Base-by-base conservation (phyloP, 2,329 filamentous ascomycete species). In the Nemania abortiva region DNA sequence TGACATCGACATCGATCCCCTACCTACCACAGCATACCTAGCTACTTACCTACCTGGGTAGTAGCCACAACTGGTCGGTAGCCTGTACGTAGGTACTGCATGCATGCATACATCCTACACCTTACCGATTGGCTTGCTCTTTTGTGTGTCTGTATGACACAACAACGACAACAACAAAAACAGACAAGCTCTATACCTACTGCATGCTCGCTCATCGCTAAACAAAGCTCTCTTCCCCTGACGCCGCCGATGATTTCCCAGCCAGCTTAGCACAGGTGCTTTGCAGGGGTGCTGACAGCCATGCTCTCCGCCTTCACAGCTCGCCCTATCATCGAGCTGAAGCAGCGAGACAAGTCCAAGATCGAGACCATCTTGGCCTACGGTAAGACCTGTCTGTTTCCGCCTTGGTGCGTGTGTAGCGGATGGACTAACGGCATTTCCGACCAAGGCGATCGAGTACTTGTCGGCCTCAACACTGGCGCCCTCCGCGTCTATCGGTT, bases 301-400 rank as follows among this genome's bases (percentile, higher is more conserved):
- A 98, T 98, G 96, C 91, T 99, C 83, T 97, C 95, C 83, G 96
- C 96, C 79, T 99, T 99, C 84, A 97, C 92, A 76, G 95, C 96
- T 84, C 92, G 93, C 79, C 93, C 95, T 73, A 95, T 99, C 81
- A 92, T 98, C 86, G 96, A 99, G 92, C 92, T 99, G 77, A 95
- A 92, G 84, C 90, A 91, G 82, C 91, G 93, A 82, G 95, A 98
- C 89, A 98, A 97, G 86, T 97, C 93, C 74, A 96, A 92, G 86
- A 97, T 99, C 82, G 96, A 99, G 83, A 96, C 93, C 58, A 93
- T 99, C 74, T 87, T 98, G 56, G 93, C 95, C 70, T 93, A 97
- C 82, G 94, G 92, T 93, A 86, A 66, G 81, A 5, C 52, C 56
- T n/a, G 52, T 6, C 27, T 42, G 11, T 5, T 15, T 45, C 42